Conservation (phyloP, 2,329 filamentous ascomycete genomes). For the Talaromyces sp. region DNA sequence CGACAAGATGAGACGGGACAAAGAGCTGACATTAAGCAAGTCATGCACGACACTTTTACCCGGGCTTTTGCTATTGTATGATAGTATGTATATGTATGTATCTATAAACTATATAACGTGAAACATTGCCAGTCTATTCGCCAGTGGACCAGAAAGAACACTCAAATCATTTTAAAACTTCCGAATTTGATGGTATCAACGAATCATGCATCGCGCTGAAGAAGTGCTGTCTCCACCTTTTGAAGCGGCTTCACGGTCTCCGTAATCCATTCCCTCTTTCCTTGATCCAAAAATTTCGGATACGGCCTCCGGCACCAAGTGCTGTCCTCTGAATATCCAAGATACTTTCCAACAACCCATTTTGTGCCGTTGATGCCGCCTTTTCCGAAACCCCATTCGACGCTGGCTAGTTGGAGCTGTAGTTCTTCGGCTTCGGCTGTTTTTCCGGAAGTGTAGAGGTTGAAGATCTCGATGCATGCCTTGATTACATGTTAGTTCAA, state of each 20-base stretch:
- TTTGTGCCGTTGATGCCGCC: conserved; percentile 59
- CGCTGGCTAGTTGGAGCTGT: conserved; percentile 48
- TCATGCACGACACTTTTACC: conserved; percentile 44
- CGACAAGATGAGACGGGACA: conserved; percentile 32
- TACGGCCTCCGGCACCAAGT: conserved; percentile 52
- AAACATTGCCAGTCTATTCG: background rate
- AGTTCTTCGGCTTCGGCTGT: conserved; percentile 44
- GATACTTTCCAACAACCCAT: conserved; percentile 52
- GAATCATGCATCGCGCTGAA: background rate
- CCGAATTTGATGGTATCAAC: background rate
- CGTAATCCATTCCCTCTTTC: conserved; percentile 44
- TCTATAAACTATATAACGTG: background rate
- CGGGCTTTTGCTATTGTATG: conserved; percentile 51
- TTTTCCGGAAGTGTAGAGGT: conserved; percentile 46
- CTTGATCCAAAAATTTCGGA: conserved; percentile 43
- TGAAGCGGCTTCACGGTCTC: conserved; percentile 6
- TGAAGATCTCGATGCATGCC: conserved; percentile 46
- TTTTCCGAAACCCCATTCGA: conserved; percentile 54
- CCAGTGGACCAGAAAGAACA: background rate
- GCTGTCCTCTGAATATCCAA: conserved; percentile 49
- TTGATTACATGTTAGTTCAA: conserved; percentile 7
- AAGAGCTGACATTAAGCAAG: conserved; percentile 34
- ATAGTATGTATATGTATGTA: conserved; percentile 9
- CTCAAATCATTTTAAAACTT: background rate
- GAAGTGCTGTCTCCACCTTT: conserved; percentile 1